Evolutionary conservation across 441 rosid species (phyloP).

Genomic region (Erodium texanum): DNA sequence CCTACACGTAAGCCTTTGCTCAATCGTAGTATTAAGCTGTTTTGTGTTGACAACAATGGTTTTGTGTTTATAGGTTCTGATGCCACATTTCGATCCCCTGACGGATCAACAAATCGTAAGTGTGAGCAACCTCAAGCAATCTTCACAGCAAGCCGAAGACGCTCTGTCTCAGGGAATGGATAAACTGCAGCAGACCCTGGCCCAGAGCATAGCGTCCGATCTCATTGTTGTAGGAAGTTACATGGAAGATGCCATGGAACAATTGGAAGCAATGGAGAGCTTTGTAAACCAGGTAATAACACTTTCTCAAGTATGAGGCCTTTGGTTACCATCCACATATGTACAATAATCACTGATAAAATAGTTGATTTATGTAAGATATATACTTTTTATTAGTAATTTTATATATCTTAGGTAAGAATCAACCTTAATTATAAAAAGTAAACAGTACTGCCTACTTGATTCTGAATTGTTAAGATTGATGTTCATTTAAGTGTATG

Average conservation of each 20-base stretch:
- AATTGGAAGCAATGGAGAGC: slow-evolving; percentile 56
- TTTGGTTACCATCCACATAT: too few relatives aligned
- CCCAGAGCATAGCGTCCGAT: slow-evolving; percentile 54
- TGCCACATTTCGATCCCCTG: slow-evolving; percentile 57
- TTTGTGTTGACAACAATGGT: background rate
- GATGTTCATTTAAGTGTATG: too few relatives aligned
- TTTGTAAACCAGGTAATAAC: slow-evolving; percentile 69
- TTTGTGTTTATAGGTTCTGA: slow-evolving; percentile 46
- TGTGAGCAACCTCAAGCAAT: slow-evolving; percentile 42
- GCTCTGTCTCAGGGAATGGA: slow-evolving; percentile 92
- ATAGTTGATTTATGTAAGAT: too few relatives aligned
- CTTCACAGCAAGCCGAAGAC: slow-evolving; percentile 91
- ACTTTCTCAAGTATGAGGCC: background rate
- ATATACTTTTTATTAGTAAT: too few relatives aligned
- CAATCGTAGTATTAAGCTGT: too few relatives aligned
- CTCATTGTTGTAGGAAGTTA: slow-evolving; percentile 45
- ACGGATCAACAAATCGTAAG: slow-evolving; percentile 56
- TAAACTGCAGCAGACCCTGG: slow-evolving; percentile 58
- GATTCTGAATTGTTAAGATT: too few relatives aligned
- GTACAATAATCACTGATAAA: too few relatives aligned
- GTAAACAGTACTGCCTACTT: too few relatives aligned
- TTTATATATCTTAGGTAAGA: too few relatives aligned
- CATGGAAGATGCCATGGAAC: slow-evolving; percentile 58
- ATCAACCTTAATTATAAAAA: too few relatives aligned
- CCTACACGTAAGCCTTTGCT: slow-evolving; percentile 38